A percentile compares a stretch with the other conserved stretches of the same genome.
These are phyloP conservation scores for Cocos nucifera DNA, from an alignment of 176 grass and related monocot species.

Conservation along the genomic window DNA sequence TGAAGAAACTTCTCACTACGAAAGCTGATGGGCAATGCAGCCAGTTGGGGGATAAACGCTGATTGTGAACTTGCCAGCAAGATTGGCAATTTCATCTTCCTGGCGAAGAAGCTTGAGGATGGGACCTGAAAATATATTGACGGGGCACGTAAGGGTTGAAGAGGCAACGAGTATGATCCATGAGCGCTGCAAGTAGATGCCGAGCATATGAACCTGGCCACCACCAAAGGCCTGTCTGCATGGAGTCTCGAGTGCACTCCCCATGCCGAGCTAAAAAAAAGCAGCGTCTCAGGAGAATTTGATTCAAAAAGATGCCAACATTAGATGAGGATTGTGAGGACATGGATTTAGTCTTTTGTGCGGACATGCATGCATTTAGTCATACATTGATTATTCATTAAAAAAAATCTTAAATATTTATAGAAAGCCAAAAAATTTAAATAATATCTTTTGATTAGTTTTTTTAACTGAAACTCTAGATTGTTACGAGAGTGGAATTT, in stretches of 20 bases:
- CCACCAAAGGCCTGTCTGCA: conserved; percentile 34
- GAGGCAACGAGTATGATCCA: conserved; percentile 44
- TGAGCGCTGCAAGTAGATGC: conserved; percentile 60
- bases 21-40: conserved; percentile 49
- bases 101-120: conserved; percentile 32
- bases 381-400: too few relatives aligned
- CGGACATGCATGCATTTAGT: too few relatives aligned
- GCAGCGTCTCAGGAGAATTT: too few relatives aligned
- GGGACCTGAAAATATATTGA: conserved; percentile 35
- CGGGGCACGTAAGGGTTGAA: conserved; percentile 18
- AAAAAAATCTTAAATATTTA: too few relatives aligned
- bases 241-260: conserved; percentile 16
- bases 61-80: conserved; percentile 28
- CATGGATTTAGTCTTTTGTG: too few relatives aligned
- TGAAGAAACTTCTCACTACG: conserved; percentile 49
- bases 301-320: too few relatives aligned
- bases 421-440: too few relatives aligned
- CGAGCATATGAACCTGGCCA: conserved; percentile 41
- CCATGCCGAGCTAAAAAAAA: conserved; percentile 8
- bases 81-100: conserved; percentile 26
- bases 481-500: too few relatives aligned
- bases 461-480: too few relatives aligned
- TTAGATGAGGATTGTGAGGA: too few relatives aligned
- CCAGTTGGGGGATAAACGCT: conserved; percentile 31
- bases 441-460: too few relatives aligned